Conservation (phyloP, 768 basidiomycete species). For the Serendipita vermifera region DNA sequence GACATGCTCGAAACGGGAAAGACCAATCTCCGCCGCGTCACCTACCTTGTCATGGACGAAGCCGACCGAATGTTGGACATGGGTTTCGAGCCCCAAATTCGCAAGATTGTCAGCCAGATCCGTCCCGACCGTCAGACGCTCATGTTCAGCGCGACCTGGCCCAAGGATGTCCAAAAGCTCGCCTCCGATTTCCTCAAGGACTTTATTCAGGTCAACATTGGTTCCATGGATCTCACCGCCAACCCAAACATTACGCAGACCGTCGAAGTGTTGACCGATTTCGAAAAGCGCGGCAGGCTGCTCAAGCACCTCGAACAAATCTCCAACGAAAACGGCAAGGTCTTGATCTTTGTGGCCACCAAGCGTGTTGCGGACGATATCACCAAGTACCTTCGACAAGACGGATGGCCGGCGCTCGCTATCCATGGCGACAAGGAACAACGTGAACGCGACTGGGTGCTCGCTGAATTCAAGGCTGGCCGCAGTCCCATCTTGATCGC, state of each 20-base stretch:
- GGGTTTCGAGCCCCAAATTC: conserved; percentile 99
- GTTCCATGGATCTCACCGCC: conserved; percentile 95
- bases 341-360: conserved; percentile 95
- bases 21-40: conserved; percentile 90
- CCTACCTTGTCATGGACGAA: conserved; percentile 98
- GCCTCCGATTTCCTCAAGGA: conserved; percentile 93
- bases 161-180: conserved; percentile 96
- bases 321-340: conserved; percentile 93
- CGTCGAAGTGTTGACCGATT: conserved; percentile 93
- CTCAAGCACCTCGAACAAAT: conserved; percentile 96
- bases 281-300: conserved; percentile 91
- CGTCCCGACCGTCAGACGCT: conserved; percentile 96
- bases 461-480: conserved; percentile 95
- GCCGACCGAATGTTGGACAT: conserved; percentile 99
- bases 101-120: conserved; percentile 95
- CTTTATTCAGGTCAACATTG: conserved; percentile 97
- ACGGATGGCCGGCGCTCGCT: conserved; percentile 99
- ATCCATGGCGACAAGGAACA: conserved; percentile 99
- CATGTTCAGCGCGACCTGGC: conserved; percentile 99
- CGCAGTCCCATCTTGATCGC: conserved; percentile 96
- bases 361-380: conserved; percentile 98
- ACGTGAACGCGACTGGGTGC: conserved; percentile 98
- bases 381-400: conserved; percentile 92
- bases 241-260: conserved; percentile 97
- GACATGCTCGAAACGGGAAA: conserved; percentile 97